Evolutionary conservation across 2,329 filamentous ascomycete species (phyloP).

Genomic region (Neurospora sp.): DNA sequence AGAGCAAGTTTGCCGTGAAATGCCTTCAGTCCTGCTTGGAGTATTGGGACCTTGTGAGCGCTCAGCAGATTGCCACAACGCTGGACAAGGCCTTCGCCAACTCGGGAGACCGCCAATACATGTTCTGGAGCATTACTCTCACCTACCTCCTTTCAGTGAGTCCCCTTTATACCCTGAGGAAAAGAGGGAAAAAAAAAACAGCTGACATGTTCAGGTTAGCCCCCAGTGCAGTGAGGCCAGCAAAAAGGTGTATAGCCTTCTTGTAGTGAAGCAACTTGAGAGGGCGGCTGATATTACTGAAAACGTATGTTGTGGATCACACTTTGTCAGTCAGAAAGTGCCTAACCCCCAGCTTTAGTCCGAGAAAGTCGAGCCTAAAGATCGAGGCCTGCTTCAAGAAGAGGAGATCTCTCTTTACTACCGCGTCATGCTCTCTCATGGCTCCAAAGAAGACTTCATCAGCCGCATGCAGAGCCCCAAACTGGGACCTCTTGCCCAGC

Average conservation of each 20-base stretch:
- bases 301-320: conserved; percentile 23
- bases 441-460: conserved; percentile 30
- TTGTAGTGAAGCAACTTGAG: conserved; percentile 42
- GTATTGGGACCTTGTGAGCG: conserved; percentile 46
- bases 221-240: conserved; percentile 38
- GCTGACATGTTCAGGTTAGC: conserved; percentile 30
- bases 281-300: conserved; percentile 37
- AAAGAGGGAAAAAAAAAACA: too few species aligned
- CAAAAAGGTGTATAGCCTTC: conserved; percentile 40
- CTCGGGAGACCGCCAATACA: conserved; percentile 34
- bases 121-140: conserved; percentile 46
- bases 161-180: neutral
- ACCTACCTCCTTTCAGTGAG: conserved; percentile 45
- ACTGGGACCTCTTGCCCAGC: conserved; percentile 34
- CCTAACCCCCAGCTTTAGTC: conserved; percentile 7
- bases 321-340: neutral
- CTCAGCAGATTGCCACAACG: conserved; percentile 48
- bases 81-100: conserved; percentile 41
- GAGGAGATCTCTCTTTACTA: conserved; percentile 43
- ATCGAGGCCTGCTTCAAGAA: conserved; percentile 32
- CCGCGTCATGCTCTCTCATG: conserved; percentile 34
- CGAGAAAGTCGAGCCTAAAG: conserved; percentile 19
- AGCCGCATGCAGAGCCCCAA: conserved; percentile 29
- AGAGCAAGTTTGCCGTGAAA: conserved; percentile 29
- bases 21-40: conserved; percentile 44